phyloP scores from a whole-genome alignment of 1,139 yeast genomes.

The Nadsonia commutata region DNA sequence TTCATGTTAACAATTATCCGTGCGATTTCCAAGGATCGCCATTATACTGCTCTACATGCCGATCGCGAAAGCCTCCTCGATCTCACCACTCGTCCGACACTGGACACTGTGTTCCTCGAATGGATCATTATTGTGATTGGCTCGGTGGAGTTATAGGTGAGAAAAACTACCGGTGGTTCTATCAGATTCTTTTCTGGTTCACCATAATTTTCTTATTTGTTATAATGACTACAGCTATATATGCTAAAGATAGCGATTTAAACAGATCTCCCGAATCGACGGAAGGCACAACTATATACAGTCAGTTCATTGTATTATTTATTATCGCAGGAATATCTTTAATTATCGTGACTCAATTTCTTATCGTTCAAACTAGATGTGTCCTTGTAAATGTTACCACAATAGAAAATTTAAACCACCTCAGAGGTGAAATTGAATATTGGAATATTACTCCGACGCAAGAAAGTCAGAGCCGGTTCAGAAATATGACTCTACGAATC shows the following conservation, averaged over 20 bases:
- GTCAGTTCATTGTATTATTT: constrained; percentile 21
- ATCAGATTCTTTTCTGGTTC: constrained; percentile 52
- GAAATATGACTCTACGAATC: constrained; percentile 9
- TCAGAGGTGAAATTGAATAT: not conserved
- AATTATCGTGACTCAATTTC: constrained; percentile 16
- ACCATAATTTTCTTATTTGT: constrained; percentile 29
- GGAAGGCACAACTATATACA: constrained; percentile 8
- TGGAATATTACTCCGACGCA: not conserved
- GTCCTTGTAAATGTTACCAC: constrained; percentile 21
- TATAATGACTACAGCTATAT: constrained; percentile 18
- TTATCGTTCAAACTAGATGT: constrained; percentile 19
- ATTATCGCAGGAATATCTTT: constrained; percentile 16
- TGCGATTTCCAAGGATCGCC: constrained; percentile 32
- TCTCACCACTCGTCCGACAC: constrained; percentile 68
- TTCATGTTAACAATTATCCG: constrained; percentile 11
- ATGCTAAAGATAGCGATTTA: constrained; percentile 12
- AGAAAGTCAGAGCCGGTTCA: not conserved
- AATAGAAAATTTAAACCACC: constrained; percentile 19
- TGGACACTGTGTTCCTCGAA: constrained; percentile 45
- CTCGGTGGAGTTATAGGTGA: constrained; percentile 75
- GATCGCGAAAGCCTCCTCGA: constrained; percentile 76
- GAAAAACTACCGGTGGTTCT: constrained; percentile 56
- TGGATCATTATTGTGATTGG: constrained; percentile 89
- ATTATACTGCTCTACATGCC: constrained; percentile 57
- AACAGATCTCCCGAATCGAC: too few species aligned